Evolutionary conservation across 768 basidiomycete species (phyloP).

Genomic region (Guyanaporus albipodus): DNA sequence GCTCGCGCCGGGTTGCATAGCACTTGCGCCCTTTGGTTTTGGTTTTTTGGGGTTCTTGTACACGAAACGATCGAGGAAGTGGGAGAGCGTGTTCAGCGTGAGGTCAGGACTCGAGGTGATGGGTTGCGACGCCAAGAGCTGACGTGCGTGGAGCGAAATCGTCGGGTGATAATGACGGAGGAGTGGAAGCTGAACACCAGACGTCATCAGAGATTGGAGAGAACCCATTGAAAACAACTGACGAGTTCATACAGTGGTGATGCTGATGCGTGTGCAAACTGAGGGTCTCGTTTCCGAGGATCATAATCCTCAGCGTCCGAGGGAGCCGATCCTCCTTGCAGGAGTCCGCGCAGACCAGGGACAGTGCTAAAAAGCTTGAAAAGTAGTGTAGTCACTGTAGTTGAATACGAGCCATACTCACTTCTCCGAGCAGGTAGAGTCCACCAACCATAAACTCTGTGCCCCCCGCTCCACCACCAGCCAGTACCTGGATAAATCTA

Average conservation of each 20-base stretch:
- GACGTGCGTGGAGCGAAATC: conserved; percentile 78
- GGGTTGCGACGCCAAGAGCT: conserved; percentile 68
- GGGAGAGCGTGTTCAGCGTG: conserved; percentile 86
- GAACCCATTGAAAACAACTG: conserved; percentile 25
- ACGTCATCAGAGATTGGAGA: neutral
- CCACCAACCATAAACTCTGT: conserved; percentile 89
- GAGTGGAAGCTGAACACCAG: conserved; percentile 64
- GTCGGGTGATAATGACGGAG: conserved; percentile 88
- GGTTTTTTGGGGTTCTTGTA: conserved; percentile 91
- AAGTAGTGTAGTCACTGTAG: neutral
- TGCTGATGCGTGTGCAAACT: conserved; percentile 74
- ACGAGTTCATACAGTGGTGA: conserved; percentile 91
- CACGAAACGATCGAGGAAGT: conserved; percentile 96
- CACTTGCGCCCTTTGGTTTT: conserved; percentile 70
- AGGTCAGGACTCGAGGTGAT: conserved; percentile 85
- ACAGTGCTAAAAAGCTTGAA: conserved; percentile 48
- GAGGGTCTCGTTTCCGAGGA: conserved; percentile 85
- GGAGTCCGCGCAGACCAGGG: conserved; percentile 43
- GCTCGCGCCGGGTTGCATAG: conserved; percentile 92
- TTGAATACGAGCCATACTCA: conserved; percentile 33
- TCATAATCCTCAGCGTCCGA: conserved; percentile 57
- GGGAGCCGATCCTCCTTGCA: conserved; percentile 34
- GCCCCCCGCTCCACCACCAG: conserved; percentile 64
- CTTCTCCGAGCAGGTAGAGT: conserved; percentile 83
- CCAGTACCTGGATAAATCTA: conserved; percentile 78